Evolutionary conservation across 2,329 filamentous ascomycete species (phyloP).

Genomic region (Colletotrichum sublineola): DNA sequence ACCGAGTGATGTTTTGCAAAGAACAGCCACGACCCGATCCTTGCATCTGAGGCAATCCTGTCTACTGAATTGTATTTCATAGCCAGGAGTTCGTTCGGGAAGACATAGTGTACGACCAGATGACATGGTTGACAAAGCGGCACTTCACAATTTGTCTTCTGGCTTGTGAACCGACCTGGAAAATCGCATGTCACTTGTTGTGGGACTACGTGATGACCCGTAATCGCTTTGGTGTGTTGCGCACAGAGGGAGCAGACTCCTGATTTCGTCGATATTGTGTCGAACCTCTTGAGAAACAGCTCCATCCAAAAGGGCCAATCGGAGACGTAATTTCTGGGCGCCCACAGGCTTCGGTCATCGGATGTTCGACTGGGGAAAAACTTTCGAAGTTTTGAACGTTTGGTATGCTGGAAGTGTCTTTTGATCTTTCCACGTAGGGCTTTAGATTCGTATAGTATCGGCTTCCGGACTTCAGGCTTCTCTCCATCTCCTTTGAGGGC

Average conservation of each 20-base stretch:
- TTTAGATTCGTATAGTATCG: not conserved
- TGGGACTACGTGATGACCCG: not conserved
- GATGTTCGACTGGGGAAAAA: not conserved
- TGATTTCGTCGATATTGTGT: not conserved
- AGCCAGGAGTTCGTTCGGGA: not conserved
- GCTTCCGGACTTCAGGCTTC: not conserved
- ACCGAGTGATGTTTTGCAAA: not conserved
- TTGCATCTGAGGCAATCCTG: not conserved
- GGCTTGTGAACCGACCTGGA: not conserved
- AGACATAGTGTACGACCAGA: not conserved
- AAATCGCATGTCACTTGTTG: not conserved
- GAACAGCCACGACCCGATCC: not conserved
- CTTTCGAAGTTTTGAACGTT: no score
- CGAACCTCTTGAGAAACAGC: not conserved
- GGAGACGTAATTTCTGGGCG: not conserved
- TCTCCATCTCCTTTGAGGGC: not conserved
- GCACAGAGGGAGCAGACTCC: constrained; percentile 4
- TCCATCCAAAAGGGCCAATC: not conserved
- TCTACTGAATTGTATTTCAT: not conserved
- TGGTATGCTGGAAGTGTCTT: not conserved
- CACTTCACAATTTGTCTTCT: not conserved
- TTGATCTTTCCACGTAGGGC: not conserved
- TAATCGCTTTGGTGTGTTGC: not conserved
- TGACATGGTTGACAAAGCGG: not conserved
- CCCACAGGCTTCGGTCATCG: not conserved